Percentiles rank a stretch among this genome's conserved stretches.
Evolutionary conservation across 345 rosid genomes (phyloP).

Genomic region (Rhizophora apiculata): DNA sequence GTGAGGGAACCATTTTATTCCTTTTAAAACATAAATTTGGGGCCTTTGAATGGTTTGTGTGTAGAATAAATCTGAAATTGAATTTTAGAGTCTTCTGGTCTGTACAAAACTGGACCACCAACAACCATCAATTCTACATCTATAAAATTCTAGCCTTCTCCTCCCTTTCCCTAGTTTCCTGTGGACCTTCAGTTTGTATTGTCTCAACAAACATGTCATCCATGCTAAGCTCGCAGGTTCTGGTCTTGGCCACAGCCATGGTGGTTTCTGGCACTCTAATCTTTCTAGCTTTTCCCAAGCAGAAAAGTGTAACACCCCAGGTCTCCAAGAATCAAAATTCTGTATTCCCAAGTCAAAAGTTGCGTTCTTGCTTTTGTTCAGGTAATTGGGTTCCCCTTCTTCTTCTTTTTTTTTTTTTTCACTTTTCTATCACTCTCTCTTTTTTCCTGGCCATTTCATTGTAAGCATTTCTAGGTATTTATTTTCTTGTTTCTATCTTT

Average conservation of each 20-base stretch:
- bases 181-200: neutral
- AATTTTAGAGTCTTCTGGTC: too few relatives aligned
- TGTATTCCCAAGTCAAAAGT: conserved; percentile 12
- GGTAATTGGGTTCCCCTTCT: conserved; percentile 32
- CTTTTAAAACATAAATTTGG: too few relatives aligned
- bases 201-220: conserved; percentile 14
- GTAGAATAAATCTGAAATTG: too few relatives aligned
- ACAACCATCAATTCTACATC: too few relatives aligned
- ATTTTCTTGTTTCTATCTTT: neutral
- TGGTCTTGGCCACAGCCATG: conserved; percentile 80
- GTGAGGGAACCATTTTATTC: too few relatives aligned
- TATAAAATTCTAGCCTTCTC: neutral
- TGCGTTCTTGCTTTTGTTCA: conserved; percentile 58
- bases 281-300: conserved; percentile 60
- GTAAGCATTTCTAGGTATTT: neutral
- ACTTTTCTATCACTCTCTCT: neutral
- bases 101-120: too few relatives aligned
- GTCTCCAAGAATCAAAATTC: conserved; percentile 25
- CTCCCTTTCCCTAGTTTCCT: neutral
- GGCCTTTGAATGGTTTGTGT: too few relatives aligned
- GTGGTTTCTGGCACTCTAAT: conserved; percentile 69
- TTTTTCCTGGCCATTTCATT: neutral
- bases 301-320: neutral
- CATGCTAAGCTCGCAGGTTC: conserved; percentile 39
- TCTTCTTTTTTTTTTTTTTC: too few relatives aligned